Evolutionary conservation across 176 grass and related monocot genomes (phyloP).

Genomic region (Zoysia pacifica): DNA sequence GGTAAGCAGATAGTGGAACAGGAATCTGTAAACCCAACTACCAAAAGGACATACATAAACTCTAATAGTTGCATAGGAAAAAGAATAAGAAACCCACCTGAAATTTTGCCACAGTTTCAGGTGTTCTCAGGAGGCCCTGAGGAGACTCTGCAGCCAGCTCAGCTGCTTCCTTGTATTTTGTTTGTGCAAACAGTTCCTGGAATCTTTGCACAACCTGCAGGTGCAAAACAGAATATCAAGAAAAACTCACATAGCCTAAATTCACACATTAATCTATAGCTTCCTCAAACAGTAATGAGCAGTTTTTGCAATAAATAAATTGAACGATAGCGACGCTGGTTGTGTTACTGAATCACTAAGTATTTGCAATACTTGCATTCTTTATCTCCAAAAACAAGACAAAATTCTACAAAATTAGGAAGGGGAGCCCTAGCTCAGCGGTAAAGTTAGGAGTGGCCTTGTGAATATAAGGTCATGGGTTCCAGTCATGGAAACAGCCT

Average conservation of each 20-base stretch:
- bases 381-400: background rate
- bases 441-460: no score
- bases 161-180: slow-evolving; percentile 98
- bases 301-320: background rate
- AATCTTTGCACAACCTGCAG: slow-evolving; percentile 97
- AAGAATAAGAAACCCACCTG: slow-evolving; percentile 58
- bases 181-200: slow-evolving; percentile 88
- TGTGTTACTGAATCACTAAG: background rate
- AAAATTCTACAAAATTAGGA: background rate
- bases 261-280: background rate
- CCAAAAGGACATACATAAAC: background rate
- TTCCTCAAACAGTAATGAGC: background rate
- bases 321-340: background rate
- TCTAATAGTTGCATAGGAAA: background rate
- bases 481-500: no score
- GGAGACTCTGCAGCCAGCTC: slow-evolving; percentile 96
- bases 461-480: background rate
- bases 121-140: slow-evolving; percentile 85
- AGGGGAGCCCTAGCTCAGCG: no score
- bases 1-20: background rate
- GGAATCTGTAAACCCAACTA: background rate
- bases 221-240: slow-evolving; percentile 17
- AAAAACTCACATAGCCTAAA: background rate
- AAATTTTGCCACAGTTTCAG: slow-evolving; percentile 92
- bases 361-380: background rate